These are phyloP conservation scores for Hypoxylon cercidicola DNA, from an alignment of 495 filamentous ascomycete species.

Conservation along the genomic window DNA sequence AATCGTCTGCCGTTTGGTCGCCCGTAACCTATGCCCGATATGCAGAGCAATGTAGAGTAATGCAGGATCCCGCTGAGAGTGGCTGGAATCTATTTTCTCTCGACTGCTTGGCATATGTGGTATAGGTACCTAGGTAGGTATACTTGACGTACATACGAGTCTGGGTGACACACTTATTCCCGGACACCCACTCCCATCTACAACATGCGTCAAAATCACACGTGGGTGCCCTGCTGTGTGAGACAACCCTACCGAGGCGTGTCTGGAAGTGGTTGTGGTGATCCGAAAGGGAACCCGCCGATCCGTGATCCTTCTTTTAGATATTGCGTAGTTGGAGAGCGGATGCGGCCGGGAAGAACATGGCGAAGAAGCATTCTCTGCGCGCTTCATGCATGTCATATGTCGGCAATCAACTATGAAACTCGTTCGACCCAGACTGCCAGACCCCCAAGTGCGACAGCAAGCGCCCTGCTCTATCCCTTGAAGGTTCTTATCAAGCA, in stretches of 20 bases:
- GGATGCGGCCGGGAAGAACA: neutral
- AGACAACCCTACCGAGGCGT: constrained; percentile 16
- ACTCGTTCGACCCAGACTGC: constrained; percentile 19
- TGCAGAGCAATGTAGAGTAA: too few species aligned
- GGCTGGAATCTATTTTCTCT: too few species aligned
- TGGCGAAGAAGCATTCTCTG: constrained; percentile 20
- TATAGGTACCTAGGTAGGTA: too few species aligned
- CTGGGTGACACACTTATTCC: neutral
- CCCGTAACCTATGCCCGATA: neutral
- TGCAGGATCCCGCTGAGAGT: too few species aligned
- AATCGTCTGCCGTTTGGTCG: neutral
- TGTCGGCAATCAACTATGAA: constrained; percentile 24
- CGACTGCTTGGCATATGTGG: too few species aligned
- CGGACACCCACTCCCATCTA: neutral
- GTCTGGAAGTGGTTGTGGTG: constrained; percentile 1
- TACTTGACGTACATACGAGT: too few species aligned
- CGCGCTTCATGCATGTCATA: constrained; percentile 42
- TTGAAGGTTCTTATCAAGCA: constrained; percentile 18
- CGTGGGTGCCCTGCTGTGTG: constrained; percentile 38
- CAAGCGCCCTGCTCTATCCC: neutral
- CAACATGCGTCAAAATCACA: constrained; percentile 14
- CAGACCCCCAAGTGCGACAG: constrained; percentile 1
- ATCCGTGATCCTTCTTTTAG: constrained; percentile 10
- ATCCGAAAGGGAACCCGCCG: constrained; percentile 15
- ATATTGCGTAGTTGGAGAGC: neutral